A percentile compares a stretch with the other conserved stretches of the same genome.
Evolutionary conservation across 1,284 basidiomycete genomes (phyloP).

Genomic region (Irpex sp.): DNA sequence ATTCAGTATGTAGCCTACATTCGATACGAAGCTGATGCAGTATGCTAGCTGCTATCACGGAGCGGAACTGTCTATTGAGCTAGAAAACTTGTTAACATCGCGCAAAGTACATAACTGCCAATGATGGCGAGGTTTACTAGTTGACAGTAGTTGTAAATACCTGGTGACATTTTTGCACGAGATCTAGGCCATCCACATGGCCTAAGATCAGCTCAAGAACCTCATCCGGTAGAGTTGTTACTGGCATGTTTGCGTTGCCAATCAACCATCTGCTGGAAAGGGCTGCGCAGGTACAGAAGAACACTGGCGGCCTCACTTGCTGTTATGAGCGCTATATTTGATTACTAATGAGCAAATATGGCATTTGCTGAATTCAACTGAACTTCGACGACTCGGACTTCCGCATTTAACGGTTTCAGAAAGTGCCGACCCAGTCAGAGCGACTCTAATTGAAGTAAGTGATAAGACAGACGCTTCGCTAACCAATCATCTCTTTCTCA

Average conservation of each 20-base stretch:
- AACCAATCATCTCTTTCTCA: too few species aligned
- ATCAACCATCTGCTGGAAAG: too few species aligned
- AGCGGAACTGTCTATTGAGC: neutral
- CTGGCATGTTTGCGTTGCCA: too few species aligned
- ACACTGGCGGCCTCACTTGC: too few species aligned
- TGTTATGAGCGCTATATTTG: neutral
- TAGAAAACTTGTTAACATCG: too few species aligned
- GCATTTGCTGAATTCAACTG: neutral
- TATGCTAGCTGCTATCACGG: neutral
- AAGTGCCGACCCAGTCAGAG: too few species aligned
- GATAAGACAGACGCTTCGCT: too few species aligned
- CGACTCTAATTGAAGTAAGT: too few species aligned
- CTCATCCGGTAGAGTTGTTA: neutral
- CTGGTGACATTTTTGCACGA: neutral
- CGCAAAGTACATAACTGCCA: too few species aligned
- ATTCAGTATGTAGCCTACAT: neutral
- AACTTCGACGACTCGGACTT: neutral
- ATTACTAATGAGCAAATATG: neutral
- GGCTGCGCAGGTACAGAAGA: too few species aligned
- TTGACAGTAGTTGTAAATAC: neutral
- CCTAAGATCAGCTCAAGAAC: neutral
- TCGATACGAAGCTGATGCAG: neutral
- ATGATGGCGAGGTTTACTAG: too few species aligned
- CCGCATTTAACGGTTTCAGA: too few species aligned
- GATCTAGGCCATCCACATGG: neutral